phyloP scores from a whole-genome alignment of 2,329 filamentous ascomycete genomes.

The Colletotrichum godetiae region DNA sequence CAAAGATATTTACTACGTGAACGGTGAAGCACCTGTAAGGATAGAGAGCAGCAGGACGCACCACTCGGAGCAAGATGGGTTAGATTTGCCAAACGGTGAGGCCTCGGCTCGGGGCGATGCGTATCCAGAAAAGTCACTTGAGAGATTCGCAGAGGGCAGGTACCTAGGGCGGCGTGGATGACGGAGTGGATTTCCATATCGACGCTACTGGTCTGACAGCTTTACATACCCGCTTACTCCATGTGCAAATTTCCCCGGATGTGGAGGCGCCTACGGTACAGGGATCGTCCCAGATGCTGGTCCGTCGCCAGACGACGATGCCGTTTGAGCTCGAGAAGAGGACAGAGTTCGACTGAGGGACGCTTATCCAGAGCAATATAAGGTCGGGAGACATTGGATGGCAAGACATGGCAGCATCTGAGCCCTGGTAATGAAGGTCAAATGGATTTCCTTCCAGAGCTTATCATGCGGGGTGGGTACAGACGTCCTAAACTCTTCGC shows the following conservation, averaged over 20 bases:
- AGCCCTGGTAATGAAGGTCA: not conserved
- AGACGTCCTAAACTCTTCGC: not conserved
- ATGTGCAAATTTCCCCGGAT: not conserved
- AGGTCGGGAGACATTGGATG: not conserved
- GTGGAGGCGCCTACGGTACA: constrained; percentile 2
- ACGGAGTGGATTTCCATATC: not conserved
- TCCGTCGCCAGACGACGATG: not conserved
- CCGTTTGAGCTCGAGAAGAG: not conserved
- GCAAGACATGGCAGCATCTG: not conserved
- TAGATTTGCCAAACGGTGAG: not conserved
- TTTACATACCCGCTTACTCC: not conserved
- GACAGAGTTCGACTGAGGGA: not conserved
- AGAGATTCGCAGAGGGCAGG: not conserved
- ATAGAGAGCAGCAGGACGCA: too few relatives aligned
- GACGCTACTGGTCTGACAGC: not conserved
- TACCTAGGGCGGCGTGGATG: too few relatives aligned
- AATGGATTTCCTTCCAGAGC: not conserved
- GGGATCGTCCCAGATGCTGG: not conserved
- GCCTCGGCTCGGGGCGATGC: not conserved
- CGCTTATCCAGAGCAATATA: not conserved
- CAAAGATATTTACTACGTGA: too few relatives aligned
- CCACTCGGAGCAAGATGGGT: too few relatives aligned
- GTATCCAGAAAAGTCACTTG: not conserved
- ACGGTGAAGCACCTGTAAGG: too few relatives aligned
- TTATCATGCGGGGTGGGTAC: too few relatives aligned